Evolutionary conservation across 352 stramenopile genomes (phyloP).

Genomic region (Pythium utonaiense): DNA sequence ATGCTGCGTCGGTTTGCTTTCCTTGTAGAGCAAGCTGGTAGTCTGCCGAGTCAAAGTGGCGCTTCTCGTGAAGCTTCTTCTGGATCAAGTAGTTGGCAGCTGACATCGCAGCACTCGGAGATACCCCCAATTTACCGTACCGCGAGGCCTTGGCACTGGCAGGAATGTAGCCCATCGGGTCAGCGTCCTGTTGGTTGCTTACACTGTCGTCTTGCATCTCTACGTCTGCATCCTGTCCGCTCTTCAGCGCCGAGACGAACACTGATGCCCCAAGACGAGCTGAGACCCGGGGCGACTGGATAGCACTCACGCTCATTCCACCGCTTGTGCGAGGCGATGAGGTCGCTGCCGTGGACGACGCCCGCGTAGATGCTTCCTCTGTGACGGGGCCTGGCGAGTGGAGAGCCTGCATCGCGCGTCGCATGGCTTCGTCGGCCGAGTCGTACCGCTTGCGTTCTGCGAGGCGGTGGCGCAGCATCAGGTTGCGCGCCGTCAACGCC

Average conservation of each 20-base stretch:
- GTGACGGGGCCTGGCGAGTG: background rate
- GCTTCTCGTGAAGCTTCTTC: slow-evolving; percentile 66
- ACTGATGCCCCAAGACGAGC: slow-evolving; percentile 13
- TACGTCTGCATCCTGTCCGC: background rate
- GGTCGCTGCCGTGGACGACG: background rate
- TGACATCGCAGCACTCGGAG: slow-evolving; percentile 33
- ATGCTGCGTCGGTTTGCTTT: slow-evolving; percentile 4
- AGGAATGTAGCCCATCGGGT: slow-evolving; percentile 4
- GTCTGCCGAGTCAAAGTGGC: slow-evolving; percentile 73
- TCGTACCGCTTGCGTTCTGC: slow-evolving; percentile 79
- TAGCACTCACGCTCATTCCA: background rate
- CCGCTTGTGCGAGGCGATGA: background rate
- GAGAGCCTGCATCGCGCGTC: slow-evolving; percentile 13
- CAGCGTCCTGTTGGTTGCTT: slow-evolving; percentile 25
- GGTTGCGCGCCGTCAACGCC: slow-evolving; percentile 72
- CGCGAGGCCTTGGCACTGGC: slow-evolving; percentile 8
- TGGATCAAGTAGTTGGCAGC: slow-evolving; percentile 69
- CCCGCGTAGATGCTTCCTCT: background rate
- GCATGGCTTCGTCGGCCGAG: slow-evolving; percentile 80
- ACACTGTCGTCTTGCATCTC: slow-evolving; percentile 17
- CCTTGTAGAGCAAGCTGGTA: slow-evolving; percentile 53
- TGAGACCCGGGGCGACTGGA: slow-evolving; percentile 16
- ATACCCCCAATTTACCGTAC: slow-evolving; percentile 6
- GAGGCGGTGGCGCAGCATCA: slow-evolving; percentile 72
- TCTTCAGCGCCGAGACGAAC: slow-evolving; percentile 16